phyloP scores from a whole-genome alignment of 2,329 filamentous ascomycete genomes.

The Nannizziopsis barbatae region DNA sequence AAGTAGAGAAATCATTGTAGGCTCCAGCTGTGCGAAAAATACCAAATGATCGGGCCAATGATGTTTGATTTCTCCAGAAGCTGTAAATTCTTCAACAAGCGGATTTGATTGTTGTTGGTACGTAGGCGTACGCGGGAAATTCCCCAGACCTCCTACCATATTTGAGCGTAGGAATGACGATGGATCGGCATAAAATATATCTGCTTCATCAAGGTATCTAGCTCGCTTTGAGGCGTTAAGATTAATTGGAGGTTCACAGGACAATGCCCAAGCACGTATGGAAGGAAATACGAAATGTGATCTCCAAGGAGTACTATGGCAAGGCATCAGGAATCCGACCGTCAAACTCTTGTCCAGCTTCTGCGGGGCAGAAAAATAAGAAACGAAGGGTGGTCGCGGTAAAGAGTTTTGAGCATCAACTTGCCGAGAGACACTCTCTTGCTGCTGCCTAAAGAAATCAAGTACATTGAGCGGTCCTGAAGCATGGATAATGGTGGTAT shows the following conservation, averaged over 20 bases:
- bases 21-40: constrained; percentile 50
- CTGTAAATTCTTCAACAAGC: background rate
- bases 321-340: constrained; percentile 80
- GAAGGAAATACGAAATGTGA: constrained; percentile 67
- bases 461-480: constrained; percentile 66
- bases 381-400: constrained; percentile 2
- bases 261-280: constrained; percentile 70
- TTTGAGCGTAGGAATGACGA: constrained; percentile 45
- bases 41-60: constrained; percentile 40
- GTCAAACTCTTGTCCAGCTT: constrained; percentile 34
- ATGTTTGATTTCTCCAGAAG: constrained; percentile 19
- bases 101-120: constrained; percentile 18
- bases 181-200: constrained; percentile 69
- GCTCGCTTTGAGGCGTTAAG: constrained; percentile 50
- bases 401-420: constrained; percentile 15
- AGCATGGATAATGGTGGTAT: constrained; percentile 67
- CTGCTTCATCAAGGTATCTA: constrained; percentile 75
- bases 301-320: constrained; percentile 92
- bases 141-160: constrained; percentile 36
- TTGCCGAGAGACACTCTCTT: constrained; percentile 45
- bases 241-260: constrained; percentile 78
- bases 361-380: constrained; percentile 5
- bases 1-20: constrained; percentile 35
- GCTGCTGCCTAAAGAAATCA: constrained; percentile 61
- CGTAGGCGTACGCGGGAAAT: constrained; percentile 26